Conservation (phyloP, 2,329 filamentous ascomycete species). For the Fusarium avenaceum region DNA sequence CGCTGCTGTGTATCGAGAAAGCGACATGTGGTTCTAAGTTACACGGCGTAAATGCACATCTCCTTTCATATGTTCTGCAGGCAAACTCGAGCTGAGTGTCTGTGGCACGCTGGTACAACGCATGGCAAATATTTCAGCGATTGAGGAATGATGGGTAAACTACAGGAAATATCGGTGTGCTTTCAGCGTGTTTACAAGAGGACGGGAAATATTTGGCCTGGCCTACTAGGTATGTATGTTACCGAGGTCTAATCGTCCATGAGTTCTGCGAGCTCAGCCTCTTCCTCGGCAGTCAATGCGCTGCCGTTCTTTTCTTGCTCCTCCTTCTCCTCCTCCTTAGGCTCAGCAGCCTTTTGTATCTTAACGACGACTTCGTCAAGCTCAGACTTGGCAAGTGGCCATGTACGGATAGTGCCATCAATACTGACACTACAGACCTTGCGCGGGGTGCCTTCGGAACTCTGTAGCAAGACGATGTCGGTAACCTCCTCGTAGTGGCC, state of each 20-base stretch:
- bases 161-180: not conserved
- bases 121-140: slow-evolving; percentile 11
- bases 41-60: slow-evolving; percentile 2
- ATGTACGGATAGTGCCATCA: slow-evolving; percentile 87
- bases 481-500: slow-evolving; percentile 97
- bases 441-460: slow-evolving; percentile 53
- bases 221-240: slow-evolving; percentile 1
- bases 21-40: slow-evolving; percentile 2
- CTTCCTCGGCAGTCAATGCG: slow-evolving; percentile 87
- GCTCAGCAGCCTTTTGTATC: slow-evolving; percentile 62
- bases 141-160: not conserved
- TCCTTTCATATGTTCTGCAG: slow-evolving; percentile 11
- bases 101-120: slow-evolving; percentile 25
- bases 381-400: slow-evolving; percentile 77
- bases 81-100: slow-evolving; percentile 33
- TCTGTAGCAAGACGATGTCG: slow-evolving; percentile 74
- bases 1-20: slow-evolving; percentile 14
- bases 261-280: slow-evolving; percentile 90
- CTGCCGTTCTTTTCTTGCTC: slow-evolving; percentile 57
- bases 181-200: slow-evolving; percentile 1
- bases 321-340: slow-evolving; percentile 64
- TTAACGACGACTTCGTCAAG: slow-evolving; percentile 65
- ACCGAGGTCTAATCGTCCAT: slow-evolving; percentile 74
- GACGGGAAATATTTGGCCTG: not conserved
- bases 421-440: slow-evolving; percentile 86